phyloP scores from a whole-genome alignment of 768 basidiomycete genomes.

The Cyclocybe aegerita region DNA sequence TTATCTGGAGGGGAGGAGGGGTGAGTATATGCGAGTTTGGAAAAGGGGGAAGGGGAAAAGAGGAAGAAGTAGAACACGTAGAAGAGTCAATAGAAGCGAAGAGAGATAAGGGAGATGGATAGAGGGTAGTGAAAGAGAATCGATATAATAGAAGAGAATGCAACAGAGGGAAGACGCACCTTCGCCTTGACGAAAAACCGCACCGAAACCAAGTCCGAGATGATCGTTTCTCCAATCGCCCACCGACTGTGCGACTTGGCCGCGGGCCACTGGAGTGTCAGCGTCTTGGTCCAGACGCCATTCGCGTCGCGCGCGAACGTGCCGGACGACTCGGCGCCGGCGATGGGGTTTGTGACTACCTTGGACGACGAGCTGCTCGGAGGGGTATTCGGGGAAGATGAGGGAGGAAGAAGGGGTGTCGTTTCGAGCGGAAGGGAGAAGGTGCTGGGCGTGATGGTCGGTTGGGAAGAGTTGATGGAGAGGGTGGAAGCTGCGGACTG shows the following conservation, averaged over 20 bases:
- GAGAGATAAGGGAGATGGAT: slow-evolving; percentile 2
- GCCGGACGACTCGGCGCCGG: slow-evolving; percentile 58
- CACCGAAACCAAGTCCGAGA: slow-evolving; percentile 61
- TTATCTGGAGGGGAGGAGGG: slow-evolving; percentile 30
- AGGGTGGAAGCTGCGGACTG: slow-evolving; percentile 22
- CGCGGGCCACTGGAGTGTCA: slow-evolving; percentile 74
- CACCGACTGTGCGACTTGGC: slow-evolving; percentile 69
- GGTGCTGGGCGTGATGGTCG: slow-evolving; percentile 40
- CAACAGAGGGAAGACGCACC: slow-evolving; percentile 32
- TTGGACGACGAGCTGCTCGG: slow-evolving; percentile 29
- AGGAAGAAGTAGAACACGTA: slow-evolving; percentile 1
- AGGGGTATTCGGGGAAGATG: slow-evolving; percentile 17
- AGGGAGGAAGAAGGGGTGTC: slow-evolving; percentile 25
- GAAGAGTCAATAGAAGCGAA: too few species aligned
- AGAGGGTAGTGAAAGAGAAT: neutral
- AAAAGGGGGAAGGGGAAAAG: neutral
- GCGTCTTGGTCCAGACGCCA: slow-evolving; percentile 62
- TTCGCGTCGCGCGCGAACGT: slow-evolving; percentile 53
- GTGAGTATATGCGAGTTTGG: neutral
- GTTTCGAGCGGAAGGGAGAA: slow-evolving; percentile 30
- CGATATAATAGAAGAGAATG: slow-evolving; percentile 10
- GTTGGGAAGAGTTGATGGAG: slow-evolving; percentile 38
- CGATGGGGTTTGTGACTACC: slow-evolving; percentile 50
- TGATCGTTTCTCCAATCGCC: slow-evolving; percentile 78
- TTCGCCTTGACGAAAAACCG: slow-evolving; percentile 72